These are phyloP conservation scores for Mycosphaerelloides madeirae DNA, from an alignment of 2,329 filamentous ascomycete species.

Conservation along the genomic window DNA sequence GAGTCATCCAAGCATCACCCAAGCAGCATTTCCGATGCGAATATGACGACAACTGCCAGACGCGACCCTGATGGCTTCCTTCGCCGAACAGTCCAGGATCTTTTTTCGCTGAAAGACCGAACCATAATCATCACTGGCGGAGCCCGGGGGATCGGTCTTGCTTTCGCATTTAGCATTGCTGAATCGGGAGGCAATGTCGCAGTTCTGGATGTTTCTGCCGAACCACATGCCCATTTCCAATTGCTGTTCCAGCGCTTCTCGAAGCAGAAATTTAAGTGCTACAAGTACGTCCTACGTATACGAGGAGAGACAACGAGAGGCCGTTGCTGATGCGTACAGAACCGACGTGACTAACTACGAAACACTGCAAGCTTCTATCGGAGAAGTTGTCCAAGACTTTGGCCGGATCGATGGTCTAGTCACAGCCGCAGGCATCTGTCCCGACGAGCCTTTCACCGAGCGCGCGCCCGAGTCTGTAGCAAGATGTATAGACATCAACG, in stretches of 20 bases:
- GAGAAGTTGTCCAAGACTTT: neutral
- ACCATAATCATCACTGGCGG: slow-evolving; percentile 6
- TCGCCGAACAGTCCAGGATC: slow-evolving; percentile 2
- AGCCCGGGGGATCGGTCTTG: slow-evolving; percentile 5
- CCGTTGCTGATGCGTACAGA: neutral
- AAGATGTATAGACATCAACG: neutral
- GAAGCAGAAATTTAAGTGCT: neutral
- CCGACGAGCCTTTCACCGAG: neutral
- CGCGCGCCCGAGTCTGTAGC: slow-evolving; percentile 1
- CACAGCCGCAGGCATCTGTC: neutral
- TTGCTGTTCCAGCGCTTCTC: neutral
- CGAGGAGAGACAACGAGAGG: no score
- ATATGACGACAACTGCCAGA: no score
- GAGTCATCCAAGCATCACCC: no score
- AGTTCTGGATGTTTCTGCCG: slow-evolving; percentile 1
- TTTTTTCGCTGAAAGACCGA: slow-evolving; percentile 3
- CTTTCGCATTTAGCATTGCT: slow-evolving; percentile 4
- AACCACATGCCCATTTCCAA: slow-evolving; percentile 5
- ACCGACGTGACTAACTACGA: slow-evolving; percentile 1
- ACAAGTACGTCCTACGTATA: neutral
- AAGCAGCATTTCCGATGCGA: no score
- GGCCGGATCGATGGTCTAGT: neutral
- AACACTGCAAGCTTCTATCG: neutral
- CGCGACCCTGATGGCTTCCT: slow-evolving; percentile 4
- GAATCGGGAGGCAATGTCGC: slow-evolving; percentile 6